phyloP scores from a whole-genome alignment of 1,284 basidiomycete species.

The Agroathelia rolfsii region DNA sequence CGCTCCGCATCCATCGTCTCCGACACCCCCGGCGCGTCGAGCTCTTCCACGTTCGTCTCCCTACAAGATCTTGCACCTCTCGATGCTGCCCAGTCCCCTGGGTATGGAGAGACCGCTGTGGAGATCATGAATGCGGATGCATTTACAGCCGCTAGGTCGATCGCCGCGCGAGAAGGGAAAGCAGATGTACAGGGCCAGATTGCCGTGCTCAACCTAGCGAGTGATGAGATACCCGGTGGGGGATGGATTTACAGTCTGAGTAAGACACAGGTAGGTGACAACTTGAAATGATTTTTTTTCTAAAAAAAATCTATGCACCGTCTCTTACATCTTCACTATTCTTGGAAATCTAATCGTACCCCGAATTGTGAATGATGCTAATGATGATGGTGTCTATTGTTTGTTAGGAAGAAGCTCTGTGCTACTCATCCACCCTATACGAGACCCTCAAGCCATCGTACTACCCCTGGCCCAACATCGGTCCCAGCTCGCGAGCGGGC shows the following conservation, averaged over 20 bases:
- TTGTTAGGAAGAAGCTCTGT: conserved; percentile 34
- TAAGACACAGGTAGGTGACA: conserved; percentile 28
- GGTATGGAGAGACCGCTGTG: conserved; percentile 15
- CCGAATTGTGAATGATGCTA: too few species aligned
- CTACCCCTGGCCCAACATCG: conserved; percentile 38
- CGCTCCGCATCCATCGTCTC: conserved; percentile 20
- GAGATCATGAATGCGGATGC: conserved; percentile 28
- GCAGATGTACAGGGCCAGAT: conserved; percentile 21
- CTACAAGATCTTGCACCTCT: conserved; percentile 25
- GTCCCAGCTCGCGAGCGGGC: conserved; percentile 28
- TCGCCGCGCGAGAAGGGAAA: conserved; percentile 20
- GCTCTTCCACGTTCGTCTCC: conserved; percentile 23
- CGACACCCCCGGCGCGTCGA: conserved; percentile 24
- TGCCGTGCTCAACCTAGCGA: conserved; percentile 33
- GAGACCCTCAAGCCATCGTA: conserved; percentile 28
- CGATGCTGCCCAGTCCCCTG: conserved; percentile 15
- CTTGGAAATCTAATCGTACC: too few species aligned
- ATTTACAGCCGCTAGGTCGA: conserved; percentile 25
- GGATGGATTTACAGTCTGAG: conserved; percentile 25
- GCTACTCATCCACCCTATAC: conserved; percentile 38
- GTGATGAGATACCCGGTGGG: conserved; percentile 27
- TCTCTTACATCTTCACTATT: too few species aligned
- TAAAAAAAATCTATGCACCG: too few species aligned
- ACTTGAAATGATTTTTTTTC: too few species aligned
- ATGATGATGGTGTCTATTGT: too few species aligned